Evolutionary conservation across 225 moss, liverwort and hornwort species (phyloP).

Genomic region (Marchantia paleacea): DNA sequence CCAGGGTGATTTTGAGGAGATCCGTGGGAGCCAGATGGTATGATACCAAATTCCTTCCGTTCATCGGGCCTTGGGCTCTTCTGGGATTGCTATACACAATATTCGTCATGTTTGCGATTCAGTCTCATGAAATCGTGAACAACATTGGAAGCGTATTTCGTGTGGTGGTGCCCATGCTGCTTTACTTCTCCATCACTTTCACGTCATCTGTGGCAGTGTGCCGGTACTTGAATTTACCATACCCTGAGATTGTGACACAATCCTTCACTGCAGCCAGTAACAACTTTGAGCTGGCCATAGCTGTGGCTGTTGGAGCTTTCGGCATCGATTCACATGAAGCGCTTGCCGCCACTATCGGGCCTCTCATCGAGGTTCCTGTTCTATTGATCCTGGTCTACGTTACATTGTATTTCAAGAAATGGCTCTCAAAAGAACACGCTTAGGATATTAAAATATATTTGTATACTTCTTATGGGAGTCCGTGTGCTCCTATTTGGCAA

Average conservation of each 20-base stretch:
- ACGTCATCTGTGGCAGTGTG: conserved; percentile 44
- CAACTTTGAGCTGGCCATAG: conserved; percentile 74
- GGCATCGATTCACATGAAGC: conserved; percentile 76
- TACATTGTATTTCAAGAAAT: conserved; percentile 44
- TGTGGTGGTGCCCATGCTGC: conserved; percentile 63
- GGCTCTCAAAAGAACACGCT: conserved; percentile 28
- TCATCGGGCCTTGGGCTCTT: conserved; percentile 62
- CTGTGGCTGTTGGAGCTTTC: conserved; percentile 79
- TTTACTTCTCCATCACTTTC: conserved; percentile 67
- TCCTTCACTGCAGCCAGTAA: conserved; percentile 68
- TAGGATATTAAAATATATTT: too few relatives aligned
- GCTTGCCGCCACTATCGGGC: conserved; percentile 78
- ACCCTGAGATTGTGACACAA: conserved; percentile 65
- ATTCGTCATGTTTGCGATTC: conserved; percentile 68
- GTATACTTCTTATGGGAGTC: too few relatives aligned
- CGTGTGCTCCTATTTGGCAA: too few relatives aligned
- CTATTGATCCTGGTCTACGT: conserved; percentile 64
- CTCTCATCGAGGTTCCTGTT: conserved; percentile 80
- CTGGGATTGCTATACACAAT: conserved; percentile 66
- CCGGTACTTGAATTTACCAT: conserved; percentile 53
- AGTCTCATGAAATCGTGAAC: conserved; percentile 54
- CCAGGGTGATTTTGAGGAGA: conserved; percentile 41
- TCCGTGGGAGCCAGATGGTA: conserved; percentile 57
- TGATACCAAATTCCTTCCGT: conserved; percentile 51
- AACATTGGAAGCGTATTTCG: conserved; percentile 57